phyloP scores from a whole-genome alignment of 202 grass and related monocot species.

The Setaria italica region DNA sequence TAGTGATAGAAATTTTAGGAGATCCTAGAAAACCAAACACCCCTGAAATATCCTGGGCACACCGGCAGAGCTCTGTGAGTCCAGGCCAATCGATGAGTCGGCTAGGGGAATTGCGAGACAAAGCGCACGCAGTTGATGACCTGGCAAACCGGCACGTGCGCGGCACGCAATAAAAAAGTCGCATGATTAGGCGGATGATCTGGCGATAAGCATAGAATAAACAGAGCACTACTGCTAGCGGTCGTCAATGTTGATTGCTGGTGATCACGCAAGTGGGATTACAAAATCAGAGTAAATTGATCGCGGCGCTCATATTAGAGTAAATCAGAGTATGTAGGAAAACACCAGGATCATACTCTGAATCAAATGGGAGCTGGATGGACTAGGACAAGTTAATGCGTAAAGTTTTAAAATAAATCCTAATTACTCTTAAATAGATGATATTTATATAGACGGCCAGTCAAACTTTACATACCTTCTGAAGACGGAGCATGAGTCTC shows the following conservation, averaged over 20 bases:
- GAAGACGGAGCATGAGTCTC: too few relatives aligned
- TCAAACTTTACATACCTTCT: too few relatives aligned
- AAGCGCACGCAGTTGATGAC: neutral
- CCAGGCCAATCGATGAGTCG: neutral
- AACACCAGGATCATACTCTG: neutral
- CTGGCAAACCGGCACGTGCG: neutral
- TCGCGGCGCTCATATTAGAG: neutral
- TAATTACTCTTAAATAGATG: neutral
- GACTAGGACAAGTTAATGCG: too few relatives aligned
- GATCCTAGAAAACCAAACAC: too few relatives aligned
- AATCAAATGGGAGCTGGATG: neutral
- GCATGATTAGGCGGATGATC: neutral
- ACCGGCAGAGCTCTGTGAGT: too few relatives aligned
- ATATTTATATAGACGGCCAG: too few relatives aligned
- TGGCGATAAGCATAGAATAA: neutral
- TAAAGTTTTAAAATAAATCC: neutral
- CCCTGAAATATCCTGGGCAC: too few relatives aligned
- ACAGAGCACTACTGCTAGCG: neutral
- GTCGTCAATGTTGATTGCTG: neutral
- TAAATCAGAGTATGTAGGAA: neutral
- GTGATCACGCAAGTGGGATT: conserved; percentile 6
- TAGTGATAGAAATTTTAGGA: too few relatives aligned
- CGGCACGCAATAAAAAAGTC: neutral
- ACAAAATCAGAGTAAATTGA: neutral
- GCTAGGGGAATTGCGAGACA: neutral